phyloP scores from a whole-genome alignment of 495 filamentous ascomycete species.

The Haplographium delicatum region DNA sequence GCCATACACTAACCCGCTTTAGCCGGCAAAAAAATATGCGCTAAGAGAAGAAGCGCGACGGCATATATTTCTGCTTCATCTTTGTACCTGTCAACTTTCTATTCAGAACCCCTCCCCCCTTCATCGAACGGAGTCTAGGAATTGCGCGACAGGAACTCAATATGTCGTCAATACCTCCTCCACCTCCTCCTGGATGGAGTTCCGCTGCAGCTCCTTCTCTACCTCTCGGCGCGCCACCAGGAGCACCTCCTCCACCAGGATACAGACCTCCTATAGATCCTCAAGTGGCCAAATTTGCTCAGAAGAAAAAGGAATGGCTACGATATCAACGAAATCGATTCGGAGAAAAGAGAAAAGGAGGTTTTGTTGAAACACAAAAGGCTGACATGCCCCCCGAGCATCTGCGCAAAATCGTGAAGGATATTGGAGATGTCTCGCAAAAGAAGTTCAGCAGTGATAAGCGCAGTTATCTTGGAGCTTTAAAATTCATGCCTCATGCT shows the following conservation, averaged over 20 bases:
- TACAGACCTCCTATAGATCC: constrained; percentile 81
- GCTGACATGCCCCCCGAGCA: constrained; percentile 99
- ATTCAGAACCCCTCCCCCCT: constrained; percentile 8
- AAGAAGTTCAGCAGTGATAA: constrained; percentile 99
- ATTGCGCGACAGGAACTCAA: constrained; percentile 12
- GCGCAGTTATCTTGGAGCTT: constrained; percentile 90
- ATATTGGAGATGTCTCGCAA: constrained; percentile 98
- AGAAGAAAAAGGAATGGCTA: constrained; percentile 99
- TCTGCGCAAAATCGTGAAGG: constrained; percentile 94
- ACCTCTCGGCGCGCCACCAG: constrained; percentile 44
- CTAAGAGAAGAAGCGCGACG: not conserved
- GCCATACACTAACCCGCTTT: too few relatives aligned
- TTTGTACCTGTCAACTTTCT: constrained; percentile 1
- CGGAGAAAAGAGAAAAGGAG: constrained; percentile 92
- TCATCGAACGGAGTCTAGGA: constrained; percentile 18
- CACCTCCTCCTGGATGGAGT: constrained; percentile 72
- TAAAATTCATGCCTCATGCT: constrained; percentile 99
- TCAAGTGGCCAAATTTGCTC: constrained; percentile 87
- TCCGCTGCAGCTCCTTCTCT: constrained; percentile 70
- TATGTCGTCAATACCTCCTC: constrained; percentile 75
- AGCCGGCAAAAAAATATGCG: not conserved
- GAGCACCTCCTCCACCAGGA: constrained; percentile 83
- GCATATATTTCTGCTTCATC: not conserved
- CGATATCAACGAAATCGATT: constrained; percentile 89
- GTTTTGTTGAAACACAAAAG: constrained; percentile 96